Evolutionary conservation across 2,329 filamentous ascomycete genomes (phyloP).

Genomic region (Stachybotrys elegans): DNA sequence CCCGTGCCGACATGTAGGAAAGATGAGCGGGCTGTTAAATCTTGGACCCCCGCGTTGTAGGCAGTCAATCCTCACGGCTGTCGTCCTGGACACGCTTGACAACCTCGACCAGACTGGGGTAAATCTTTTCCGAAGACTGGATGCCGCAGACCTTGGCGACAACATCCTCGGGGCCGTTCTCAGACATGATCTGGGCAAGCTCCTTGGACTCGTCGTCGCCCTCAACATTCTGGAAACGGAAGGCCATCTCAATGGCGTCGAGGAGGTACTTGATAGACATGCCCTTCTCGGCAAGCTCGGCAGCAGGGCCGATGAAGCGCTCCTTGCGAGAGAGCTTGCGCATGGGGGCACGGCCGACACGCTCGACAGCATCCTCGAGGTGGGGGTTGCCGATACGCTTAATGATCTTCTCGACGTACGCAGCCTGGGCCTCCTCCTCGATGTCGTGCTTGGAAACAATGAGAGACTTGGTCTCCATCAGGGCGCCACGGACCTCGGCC

Average conservation of each 20-base stretch:
- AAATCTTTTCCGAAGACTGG: conserved; percentile 71
- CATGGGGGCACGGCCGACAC: conserved; percentile 89
- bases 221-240: conserved; percentile 92
- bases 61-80: conserved; percentile 37
- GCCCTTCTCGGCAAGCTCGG: conserved; percentile 78
- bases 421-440: conserved; percentile 65
- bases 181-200: conserved; percentile 79
- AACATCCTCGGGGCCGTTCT: conserved; percentile 66
- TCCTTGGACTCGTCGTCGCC: conserved; percentile 86
- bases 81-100: conserved; percentile 81
- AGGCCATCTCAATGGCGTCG: conserved; percentile 81
- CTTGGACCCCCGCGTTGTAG: neutral
- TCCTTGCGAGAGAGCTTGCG: conserved; percentile 94
- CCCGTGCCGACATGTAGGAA: no score
- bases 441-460: conserved; percentile 88
- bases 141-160: conserved; percentile 80
- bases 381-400: conserved; percentile 89
- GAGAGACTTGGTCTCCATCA: conserved; percentile 80
- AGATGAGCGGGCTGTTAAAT: no score
- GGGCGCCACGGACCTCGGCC: conserved; percentile 70
- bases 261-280: conserved; percentile 70
- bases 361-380: conserved; percentile 87
- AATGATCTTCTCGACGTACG: conserved; percentile 90
- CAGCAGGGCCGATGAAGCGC: conserved; percentile 88
- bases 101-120: conserved; percentile 66